Percentiles rank a stretch among this genome's conserved stretches.
phyloP scores from a whole-genome alignment of 2,329 filamentous ascomycete genomes.

The Cadophora sp. region DNA sequence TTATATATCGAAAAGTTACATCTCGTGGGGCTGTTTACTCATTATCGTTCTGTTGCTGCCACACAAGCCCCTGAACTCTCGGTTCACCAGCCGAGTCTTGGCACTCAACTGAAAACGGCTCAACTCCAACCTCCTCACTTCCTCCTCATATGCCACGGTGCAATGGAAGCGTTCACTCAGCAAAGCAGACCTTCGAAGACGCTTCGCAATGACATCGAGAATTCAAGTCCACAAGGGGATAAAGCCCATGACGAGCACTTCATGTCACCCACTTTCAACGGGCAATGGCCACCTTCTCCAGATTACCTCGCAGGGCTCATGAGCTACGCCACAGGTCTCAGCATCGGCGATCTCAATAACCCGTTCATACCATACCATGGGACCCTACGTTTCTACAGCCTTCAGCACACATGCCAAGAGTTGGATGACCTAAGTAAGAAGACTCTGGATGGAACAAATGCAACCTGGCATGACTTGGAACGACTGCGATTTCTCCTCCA shows the following conservation, averaged over 20 bases:
- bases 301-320: neutral
- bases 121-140: neutral
- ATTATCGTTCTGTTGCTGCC: too few species aligned
- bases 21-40: too few species aligned
- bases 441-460: constrained; percentile 3
- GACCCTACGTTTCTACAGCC: neutral
- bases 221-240: neutral
- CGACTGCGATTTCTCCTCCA: neutral
- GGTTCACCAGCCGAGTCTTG: neutral
- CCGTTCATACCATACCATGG: constrained; percentile 5
- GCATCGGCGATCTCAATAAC: neutral
- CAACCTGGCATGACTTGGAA: constrained; percentile 7
- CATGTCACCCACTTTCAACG: neutral
- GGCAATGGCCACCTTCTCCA: constrained; percentile 1
- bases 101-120: neutral
- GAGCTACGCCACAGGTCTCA: neutral
- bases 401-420: constrained; percentile 6
- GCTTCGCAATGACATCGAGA: neutral
- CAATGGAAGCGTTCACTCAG: neutral
- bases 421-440: neutral
- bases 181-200: neutral
- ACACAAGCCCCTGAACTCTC: too few species aligned
- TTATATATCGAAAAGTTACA: too few species aligned
- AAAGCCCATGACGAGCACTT: too few species aligned
- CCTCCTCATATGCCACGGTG: neutral